phyloP scores from a whole-genome alignment of 192 early-diverging fungal genomes.

The Rhizophagus sp. region DNA sequence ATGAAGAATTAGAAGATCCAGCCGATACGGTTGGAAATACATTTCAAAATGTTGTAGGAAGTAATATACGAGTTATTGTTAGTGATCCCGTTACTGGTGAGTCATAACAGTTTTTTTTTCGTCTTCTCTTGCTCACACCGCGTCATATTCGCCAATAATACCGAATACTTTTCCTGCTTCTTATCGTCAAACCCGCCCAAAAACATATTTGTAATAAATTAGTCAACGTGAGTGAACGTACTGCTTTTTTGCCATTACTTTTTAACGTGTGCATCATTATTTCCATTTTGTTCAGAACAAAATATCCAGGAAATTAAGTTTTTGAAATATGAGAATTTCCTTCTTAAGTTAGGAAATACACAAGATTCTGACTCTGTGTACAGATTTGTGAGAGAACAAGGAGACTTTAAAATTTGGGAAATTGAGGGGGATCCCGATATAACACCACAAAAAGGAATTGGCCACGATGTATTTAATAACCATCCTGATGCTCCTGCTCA shows the following conservation, averaged over 20 bases:
- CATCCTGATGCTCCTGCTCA: not conserved
- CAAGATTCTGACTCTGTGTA: not conserved
- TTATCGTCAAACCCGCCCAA: no score
- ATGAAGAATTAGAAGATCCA: no score
- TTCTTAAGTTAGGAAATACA: conserved; percentile 5
- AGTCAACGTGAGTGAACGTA: no score
- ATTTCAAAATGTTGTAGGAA: no score
- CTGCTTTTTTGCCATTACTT: conserved; percentile 18
- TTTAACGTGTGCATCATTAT: conserved; percentile 28
- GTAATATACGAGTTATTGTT: no score
- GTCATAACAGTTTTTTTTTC: no score
- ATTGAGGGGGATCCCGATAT: conserved; percentile 5
- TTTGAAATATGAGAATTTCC: conserved; percentile 7
- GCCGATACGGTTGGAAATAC: no score
- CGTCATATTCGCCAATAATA: no score
- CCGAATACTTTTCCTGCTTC: no score
- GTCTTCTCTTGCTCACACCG: no score
- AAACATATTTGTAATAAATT: no score
- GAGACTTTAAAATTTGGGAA: conserved; percentile 1
- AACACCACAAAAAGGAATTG: not conserved
- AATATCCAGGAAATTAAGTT: not conserved
- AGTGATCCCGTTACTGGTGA: no score
- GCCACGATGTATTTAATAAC: not conserved
- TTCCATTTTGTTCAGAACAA: conserved; percentile 23
- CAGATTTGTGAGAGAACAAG: not conserved